Conservation (phyloP, 2,329 filamentous ascomycete species). For the Daldinia sp. region DNA sequence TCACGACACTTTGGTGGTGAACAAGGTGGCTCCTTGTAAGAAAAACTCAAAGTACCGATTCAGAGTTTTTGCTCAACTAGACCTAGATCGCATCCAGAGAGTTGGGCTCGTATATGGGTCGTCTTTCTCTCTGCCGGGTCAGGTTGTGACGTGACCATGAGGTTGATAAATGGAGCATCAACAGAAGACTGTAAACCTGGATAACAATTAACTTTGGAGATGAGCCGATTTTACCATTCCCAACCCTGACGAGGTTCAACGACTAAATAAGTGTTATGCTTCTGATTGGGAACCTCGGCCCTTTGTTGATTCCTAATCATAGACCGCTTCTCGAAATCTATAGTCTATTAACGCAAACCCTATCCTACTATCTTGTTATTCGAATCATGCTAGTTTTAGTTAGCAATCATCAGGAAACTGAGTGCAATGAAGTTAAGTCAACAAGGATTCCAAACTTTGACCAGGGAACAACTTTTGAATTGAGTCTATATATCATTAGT, state of each 20-base stretch:
- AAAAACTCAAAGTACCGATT: conserved; percentile 10
- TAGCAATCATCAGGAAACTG: not conserved
- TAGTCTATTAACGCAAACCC: not conserved
- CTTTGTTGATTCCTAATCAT: not conserved
- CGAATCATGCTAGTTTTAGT: conserved; percentile 16
- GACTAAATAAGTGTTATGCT: not conserved
- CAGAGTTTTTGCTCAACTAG: not conserved
- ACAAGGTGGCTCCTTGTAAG: conserved; percentile 15
- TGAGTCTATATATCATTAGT: conserved; percentile 37
- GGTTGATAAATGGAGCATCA: not conserved
- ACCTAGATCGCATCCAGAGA: conserved; percentile 8
- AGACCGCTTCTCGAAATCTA: not conserved
- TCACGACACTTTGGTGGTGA: not conserved
- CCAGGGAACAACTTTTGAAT: conserved; percentile 30
- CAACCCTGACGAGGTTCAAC: not conserved
- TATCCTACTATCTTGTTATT: not conserved
- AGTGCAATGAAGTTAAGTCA: not conserved
- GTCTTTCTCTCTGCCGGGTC: not conserved
- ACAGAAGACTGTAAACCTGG: not conserved
- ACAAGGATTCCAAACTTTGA: conserved; percentile 3
- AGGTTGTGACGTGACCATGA: conserved; percentile 10
- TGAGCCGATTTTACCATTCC: not conserved
- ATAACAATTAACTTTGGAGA: not conserved
- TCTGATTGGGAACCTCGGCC: conserved; percentile 8
- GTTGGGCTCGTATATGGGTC: conserved; percentile 11